Evolutionary conservation across 805 yeast species (phyloP).

Genomic region (Candida endomychidarum): DNA sequence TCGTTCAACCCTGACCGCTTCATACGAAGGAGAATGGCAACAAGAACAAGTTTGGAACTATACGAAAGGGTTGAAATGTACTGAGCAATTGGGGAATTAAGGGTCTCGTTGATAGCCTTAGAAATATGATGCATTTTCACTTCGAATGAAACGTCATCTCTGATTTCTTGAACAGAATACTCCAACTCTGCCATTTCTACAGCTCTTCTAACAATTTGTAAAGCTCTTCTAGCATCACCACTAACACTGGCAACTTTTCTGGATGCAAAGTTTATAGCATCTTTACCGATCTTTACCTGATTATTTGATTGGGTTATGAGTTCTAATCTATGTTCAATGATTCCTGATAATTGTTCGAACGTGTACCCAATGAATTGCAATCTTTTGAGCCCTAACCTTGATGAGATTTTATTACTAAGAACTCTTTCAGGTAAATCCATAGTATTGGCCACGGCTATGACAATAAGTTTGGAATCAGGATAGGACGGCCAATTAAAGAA

Average conservation of each 20-base stretch:
- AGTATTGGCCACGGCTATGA: conserved; percentile 93
- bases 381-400: conserved; percentile 85
- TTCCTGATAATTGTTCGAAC: conserved; percentile 69
- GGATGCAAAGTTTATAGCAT: conserved; percentile 88
- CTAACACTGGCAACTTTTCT: conserved; percentile 94
- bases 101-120: conserved; percentile 76
- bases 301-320: conserved; percentile 33
- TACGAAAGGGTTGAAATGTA: conserved; percentile 63
- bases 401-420: conserved; percentile 83
- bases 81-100: conserved; percentile 66
- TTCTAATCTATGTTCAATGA: conserved; percentile 70
- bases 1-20: conserved; percentile 73
- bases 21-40: conserved; percentile 61
- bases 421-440: conserved; percentile 95
- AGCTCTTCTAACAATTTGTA: conserved; percentile 84
- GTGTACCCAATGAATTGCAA: conserved; percentile 88
- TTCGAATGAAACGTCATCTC: conserved; percentile 35
- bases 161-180: conserved; percentile 32
- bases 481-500: conserved; percentile 97
- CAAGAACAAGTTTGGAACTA: conserved; percentile 69
- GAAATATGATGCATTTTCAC: conserved; percentile 75
- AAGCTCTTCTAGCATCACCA: conserved; percentile 95
- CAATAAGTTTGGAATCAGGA: conserved; percentile 72
- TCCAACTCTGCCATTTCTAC: conserved; percentile 81
- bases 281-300: conserved; percentile 52